A percentile compares a stretch with the other conserved stretches of the same genome.
Conservation (phyloP, 192 early-diverging fungal species). For the Umbelopsis isabellina region DNA sequence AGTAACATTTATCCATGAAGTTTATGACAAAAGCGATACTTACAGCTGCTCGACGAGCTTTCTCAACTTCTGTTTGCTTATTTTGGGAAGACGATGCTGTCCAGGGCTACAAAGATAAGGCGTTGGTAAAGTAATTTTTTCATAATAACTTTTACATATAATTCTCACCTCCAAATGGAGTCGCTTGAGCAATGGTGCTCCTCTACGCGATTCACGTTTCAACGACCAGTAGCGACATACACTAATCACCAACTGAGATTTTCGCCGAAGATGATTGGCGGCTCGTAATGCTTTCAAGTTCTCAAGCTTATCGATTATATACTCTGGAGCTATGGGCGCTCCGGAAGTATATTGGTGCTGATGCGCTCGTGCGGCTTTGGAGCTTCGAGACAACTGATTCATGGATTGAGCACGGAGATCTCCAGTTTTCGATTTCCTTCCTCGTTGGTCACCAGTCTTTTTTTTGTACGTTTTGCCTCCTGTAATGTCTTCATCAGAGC, state of each 20-base stretch:
- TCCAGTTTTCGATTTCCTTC: not conserved
- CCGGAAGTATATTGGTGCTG: slow-evolving; percentile 65
- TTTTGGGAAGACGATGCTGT: slow-evolving; percentile 80
- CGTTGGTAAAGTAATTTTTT: not conserved
- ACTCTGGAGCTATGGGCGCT: slow-evolving; percentile 65
- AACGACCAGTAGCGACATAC: slow-evolving; percentile 95
- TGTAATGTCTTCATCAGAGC: slow-evolving; percentile 23
- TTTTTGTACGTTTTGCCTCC: not conserved
- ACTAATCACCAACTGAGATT: slow-evolving; percentile 59
- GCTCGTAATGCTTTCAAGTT: slow-evolving; percentile 31
- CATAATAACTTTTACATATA: not conserved
- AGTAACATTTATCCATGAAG: not conserved
- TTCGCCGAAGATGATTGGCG: slow-evolving; percentile 42
- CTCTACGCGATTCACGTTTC: slow-evolving; percentile 87
- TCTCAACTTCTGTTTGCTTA: slow-evolving; percentile 79
- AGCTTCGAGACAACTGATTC: slow-evolving; percentile 39
- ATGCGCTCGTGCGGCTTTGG: slow-evolving; percentile 60
- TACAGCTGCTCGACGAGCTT: slow-evolving; percentile 52
- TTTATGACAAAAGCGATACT: not conserved
- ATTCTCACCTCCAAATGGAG: slow-evolving; percentile 84
- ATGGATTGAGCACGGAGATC: not conserved
- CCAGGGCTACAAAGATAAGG: slow-evolving; percentile 69
- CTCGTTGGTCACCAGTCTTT: slow-evolving; percentile 9
- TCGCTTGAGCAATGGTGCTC: slow-evolving; percentile 93
- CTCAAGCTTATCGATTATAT: slow-evolving; percentile 55